Evolutionary conservation across 2,329 filamentous ascomycete genomes (phyloP).

Genomic region (Phialophora verrucosa): DNA sequence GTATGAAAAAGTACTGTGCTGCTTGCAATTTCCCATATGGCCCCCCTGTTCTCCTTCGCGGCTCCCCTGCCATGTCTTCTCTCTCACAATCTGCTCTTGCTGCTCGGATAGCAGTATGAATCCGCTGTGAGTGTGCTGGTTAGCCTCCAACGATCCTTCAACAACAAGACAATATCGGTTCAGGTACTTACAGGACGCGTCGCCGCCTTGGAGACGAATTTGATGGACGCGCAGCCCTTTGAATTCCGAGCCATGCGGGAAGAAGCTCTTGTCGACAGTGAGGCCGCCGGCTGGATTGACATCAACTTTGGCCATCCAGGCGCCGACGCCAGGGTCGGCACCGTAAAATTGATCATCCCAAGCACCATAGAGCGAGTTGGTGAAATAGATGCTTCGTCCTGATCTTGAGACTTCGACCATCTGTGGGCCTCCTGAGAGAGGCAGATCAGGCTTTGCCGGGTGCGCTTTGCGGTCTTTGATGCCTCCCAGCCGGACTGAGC

Average conservation of each 20-base stretch:
- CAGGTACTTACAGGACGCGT: constrained; percentile 15
- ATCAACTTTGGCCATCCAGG: constrained; percentile 15
- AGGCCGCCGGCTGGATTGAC: constrained; percentile 13
- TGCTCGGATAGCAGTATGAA: constrained; percentile 15
- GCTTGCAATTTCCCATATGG: constrained; percentile 1
- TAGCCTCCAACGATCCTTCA: not conserved
- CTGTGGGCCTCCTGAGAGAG: constrained; percentile 8
- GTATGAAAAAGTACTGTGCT: not conserved
- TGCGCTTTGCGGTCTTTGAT: constrained; percentile 9
- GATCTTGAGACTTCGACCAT: constrained; percentile 17
- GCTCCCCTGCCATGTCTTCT: not conserved
- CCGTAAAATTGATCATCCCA: constrained; percentile 19
- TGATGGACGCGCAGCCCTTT: constrained; percentile 17
- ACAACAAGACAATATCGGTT: not conserved
- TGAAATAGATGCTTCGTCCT: constrained; percentile 17
- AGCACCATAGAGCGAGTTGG: constrained; percentile 17
- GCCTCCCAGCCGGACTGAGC: constrained; percentile 15
- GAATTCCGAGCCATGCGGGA: constrained; percentile 10
- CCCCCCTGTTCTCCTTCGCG: too few species aligned
- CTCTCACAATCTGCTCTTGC: constrained; percentile 8
- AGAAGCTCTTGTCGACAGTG: constrained; percentile 8
- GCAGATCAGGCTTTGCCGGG: constrained; percentile 16
- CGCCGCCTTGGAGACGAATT: constrained; percentile 14
- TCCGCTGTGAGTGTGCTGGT: not conserved
- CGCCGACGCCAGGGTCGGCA: constrained; percentile 7